Evolutionary conservation across 345 rosid species (phyloP).

Genomic region (Barbarea vulgaris): DNA sequence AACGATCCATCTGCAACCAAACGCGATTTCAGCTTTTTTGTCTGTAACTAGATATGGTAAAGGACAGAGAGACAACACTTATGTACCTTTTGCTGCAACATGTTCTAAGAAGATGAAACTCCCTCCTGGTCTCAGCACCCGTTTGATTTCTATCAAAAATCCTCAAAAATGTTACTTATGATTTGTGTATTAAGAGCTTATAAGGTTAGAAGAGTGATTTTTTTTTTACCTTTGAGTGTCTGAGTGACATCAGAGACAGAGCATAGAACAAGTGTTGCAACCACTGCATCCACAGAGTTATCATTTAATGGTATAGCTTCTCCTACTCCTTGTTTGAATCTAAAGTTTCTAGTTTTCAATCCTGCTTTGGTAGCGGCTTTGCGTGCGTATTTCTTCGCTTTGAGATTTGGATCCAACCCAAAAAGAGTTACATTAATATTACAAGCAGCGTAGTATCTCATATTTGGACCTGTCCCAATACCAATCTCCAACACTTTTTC

Average conservation of each 20-base stretch:
- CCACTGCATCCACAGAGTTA: conserved; percentile 75
- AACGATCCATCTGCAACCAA: conserved; percentile 33
- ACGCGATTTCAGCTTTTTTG: neutral
- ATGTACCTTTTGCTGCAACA: conserved; percentile 77
- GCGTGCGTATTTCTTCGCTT: conserved; percentile 64
- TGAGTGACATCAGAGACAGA: conserved; percentile 66
- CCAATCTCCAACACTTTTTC: conserved; percentile 76
- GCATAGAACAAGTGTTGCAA: conserved; percentile 82
- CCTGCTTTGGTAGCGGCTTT: conserved; percentile 69
- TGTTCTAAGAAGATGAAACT: conserved; percentile 79
- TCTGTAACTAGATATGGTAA: neutral
- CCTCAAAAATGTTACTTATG: neutral
- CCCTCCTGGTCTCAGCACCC: conserved; percentile 85
- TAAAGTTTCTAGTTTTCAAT: conserved; percentile 52
- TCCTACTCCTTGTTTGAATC: conserved; percentile 71
- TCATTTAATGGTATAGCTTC: conserved; percentile 75
- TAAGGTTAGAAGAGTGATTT: neutral
- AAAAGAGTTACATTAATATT: conserved; percentile 49
- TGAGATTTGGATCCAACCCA: conserved; percentile 76
- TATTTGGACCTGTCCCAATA: conserved; percentile 77
- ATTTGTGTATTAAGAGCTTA: neutral
- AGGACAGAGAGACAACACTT: neutral
- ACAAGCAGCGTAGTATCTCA: conserved; percentile 57
- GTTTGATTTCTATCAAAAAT: conserved; percentile 56
- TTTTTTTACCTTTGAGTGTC: conserved; percentile 72